Percentiles rank a stretch among this genome's conserved stretches.
phyloP scores from a whole-genome alignment of 2,329 filamentous ascomycete species.

The Apiospora koreana region DNA sequence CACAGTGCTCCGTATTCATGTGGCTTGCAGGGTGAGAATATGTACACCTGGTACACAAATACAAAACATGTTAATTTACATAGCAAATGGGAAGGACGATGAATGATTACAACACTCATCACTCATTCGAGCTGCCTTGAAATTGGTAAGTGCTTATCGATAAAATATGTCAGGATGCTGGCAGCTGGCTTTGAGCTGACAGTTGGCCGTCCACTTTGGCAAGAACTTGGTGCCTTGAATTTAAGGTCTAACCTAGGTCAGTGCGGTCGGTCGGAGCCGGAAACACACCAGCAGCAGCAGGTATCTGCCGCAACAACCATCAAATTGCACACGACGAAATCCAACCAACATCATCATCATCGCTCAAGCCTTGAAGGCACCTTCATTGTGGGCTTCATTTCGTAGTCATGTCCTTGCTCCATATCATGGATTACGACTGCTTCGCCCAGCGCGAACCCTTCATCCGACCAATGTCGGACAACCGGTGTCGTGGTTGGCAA shows the following conservation, averaged over 20 bases:
- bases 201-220: neutral
- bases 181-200: neutral
- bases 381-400: neutral
- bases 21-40: neutral
- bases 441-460: neutral
- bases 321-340: neutral
- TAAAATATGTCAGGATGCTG: neutral
- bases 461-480: neutral
- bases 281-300: neutral
- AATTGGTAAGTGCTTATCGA: neutral
- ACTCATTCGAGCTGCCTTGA: too few relatives aligned
- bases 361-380: neutral
- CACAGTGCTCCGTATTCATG: neutral
- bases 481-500: neutral
- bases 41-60: neutral
- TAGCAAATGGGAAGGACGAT: neutral
- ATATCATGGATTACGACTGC: neutral
- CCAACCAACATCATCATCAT: conserved; percentile 4
- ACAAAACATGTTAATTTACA: neutral
- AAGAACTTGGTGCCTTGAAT: neutral
- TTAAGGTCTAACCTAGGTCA: neutral
- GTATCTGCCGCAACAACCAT: conserved; percentile 4
- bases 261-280: neutral
- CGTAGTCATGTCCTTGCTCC: neutral
- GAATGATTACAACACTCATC: neutral